Evolutionary conservation across 257 asterid species (phyloP).

Genomic region (Penstemon barbatus): DNA sequence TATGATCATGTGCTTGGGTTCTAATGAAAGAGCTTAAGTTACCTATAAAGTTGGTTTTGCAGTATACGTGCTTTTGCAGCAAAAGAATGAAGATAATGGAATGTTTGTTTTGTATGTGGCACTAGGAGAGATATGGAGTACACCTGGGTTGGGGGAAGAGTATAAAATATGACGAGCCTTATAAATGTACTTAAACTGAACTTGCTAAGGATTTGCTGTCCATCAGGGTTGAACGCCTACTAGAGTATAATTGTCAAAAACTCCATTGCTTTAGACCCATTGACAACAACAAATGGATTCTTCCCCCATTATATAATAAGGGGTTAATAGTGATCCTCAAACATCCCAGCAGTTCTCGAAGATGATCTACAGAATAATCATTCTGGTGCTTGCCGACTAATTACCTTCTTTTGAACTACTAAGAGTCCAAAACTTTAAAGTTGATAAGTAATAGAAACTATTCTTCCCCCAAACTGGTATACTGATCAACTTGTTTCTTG

Average conservation of each 20-base stretch:
- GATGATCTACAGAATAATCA: background rate
- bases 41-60: background rate
- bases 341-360: background rate
- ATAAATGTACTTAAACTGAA: too few species aligned
- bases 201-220: too few species aligned
- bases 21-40: slow-evolving; percentile 13
- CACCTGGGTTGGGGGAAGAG: background rate
- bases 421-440: background rate
- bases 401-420: background rate
- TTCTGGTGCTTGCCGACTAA: too few species aligned
- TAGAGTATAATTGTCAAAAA: background rate
- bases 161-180: background rate
- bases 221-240: too few species aligned
- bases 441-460: background rate
- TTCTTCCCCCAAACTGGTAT: too few species aligned
- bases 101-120: slow-evolving; percentile 14
- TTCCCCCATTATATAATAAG: background rate
- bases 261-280: background rate
- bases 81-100: slow-evolving; percentile 9
- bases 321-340: background rate
- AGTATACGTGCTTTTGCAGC: background rate
- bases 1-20: slow-evolving; percentile 8
- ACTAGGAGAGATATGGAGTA: slow-evolving; percentile 5
- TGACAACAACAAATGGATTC: background rate
- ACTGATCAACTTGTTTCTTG: background rate